Evolutionary conservation across 164 flowering plant genomes (phyloP).

Genomic region (Vitis amurensis): DNA sequence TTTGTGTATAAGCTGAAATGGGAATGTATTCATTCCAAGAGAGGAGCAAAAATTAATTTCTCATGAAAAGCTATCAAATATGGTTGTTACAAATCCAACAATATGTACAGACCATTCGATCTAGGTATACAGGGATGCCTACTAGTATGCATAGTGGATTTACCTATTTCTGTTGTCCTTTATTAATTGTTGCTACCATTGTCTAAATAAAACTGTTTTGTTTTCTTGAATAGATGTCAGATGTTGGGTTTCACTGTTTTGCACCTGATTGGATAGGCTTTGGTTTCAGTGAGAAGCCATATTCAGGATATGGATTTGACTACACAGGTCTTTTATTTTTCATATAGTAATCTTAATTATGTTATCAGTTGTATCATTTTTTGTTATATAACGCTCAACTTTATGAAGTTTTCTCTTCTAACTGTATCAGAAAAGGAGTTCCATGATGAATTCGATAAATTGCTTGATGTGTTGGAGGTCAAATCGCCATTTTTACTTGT

Average conservation of each 20-base stretch:
- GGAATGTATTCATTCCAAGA: too few relatives aligned
- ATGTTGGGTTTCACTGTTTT: conserved; percentile 89
- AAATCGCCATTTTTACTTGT: conserved; percentile 79
- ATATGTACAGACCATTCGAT: too few relatives aligned
- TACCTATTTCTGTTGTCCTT: neutral
- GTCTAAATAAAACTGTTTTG: neutral
- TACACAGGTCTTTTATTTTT: conserved; percentile 65
- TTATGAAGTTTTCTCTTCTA: conserved; percentile 12
- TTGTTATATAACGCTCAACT: neutral
- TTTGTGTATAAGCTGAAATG: too few relatives aligned
- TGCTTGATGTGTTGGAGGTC: conserved; percentile 62
- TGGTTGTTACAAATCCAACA: too few relatives aligned
- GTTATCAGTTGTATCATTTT: neutral
- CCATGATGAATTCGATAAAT: conserved; percentile 74
- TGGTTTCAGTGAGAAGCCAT: conserved; percentile 98
- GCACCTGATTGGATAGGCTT: conserved; percentile 99
- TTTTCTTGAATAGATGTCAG: conserved; percentile 60
- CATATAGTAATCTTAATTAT: neutral
- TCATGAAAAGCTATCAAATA: too few relatives aligned
- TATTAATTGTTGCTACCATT: neutral
- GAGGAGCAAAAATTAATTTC: too few relatives aligned
- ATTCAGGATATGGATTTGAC: conserved; percentile 87
- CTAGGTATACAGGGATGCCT: too few relatives aligned
- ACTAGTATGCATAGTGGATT: neutral
- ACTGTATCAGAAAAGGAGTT: conserved; percentile 76